phyloP scores from a whole-genome alignment of 257 asterid species.

The Vinca minor region DNA sequence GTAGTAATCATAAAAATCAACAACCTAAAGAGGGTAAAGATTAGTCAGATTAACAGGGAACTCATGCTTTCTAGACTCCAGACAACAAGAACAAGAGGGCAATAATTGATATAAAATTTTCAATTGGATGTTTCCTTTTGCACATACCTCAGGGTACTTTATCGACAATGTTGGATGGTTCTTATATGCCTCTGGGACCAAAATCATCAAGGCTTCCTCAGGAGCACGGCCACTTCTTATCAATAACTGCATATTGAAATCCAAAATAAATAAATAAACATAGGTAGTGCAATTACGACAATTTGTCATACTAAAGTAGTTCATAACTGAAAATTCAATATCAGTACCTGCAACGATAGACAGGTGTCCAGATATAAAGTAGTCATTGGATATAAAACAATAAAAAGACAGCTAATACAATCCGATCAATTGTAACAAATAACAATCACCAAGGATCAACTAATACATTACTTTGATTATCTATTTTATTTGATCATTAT shows the following conservation, averaged over 20 bases:
- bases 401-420: conserved; percentile 1
- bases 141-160: conserved; percentile 90
- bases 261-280: background rate
- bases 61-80: conserved; percentile 1
- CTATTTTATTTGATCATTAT: background rate
- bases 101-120: background rate
- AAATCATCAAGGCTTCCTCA: conserved; percentile 95
- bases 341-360: background rate
- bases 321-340: background rate
- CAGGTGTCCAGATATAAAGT: background rate
- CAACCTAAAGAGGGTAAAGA: conserved; percentile 42
- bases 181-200: conserved; percentile 97
- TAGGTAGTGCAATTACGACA: conserved; percentile 4
- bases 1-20: conserved; percentile 93
- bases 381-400: too few relatives aligned
- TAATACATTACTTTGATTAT: background rate
- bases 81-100: background rate
- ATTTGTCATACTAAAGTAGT: background rate
- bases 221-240: conserved; percentile 95
- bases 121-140: conserved; percentile 1
- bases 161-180: conserved; percentile 81
- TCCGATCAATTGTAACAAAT: background rate
- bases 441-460: background rate
- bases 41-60: conserved; percentile 16
- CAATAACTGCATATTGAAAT: conserved; percentile 42